A percentile compares a stretch with the other conserved stretches of the same genome.
phyloP scores from a whole-genome alignment of 305 asterid genomes.

The Euphrasia arctica region DNA sequence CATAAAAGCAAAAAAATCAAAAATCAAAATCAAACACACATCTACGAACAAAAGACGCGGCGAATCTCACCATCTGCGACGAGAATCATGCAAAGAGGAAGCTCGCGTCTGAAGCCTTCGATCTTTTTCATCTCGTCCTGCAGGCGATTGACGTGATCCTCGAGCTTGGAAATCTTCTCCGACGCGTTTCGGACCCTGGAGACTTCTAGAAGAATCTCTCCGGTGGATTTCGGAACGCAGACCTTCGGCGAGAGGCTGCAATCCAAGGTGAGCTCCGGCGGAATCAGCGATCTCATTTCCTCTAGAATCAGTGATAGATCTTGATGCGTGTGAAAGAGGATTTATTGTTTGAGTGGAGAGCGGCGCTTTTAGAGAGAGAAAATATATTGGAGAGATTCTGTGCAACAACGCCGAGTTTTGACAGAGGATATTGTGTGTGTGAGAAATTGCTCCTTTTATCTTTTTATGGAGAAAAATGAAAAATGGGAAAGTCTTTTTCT shows the following conservation, averaged over 20 bases:
- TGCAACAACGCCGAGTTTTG: constrained; percentile 37
- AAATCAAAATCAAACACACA: constrained; percentile 6
- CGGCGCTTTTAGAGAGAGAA: constrained; percentile 25
- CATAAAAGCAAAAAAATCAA: neutral
- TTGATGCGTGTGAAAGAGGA: neutral
- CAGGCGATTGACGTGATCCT: constrained; percentile 46
- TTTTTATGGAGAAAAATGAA: neutral
- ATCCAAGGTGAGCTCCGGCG: constrained; percentile 55
- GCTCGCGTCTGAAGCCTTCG: constrained; percentile 76
- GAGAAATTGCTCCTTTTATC: neutral
- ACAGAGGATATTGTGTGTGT: constrained; percentile 25
- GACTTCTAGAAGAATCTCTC: constrained; percentile 39
- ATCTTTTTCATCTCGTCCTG: constrained; percentile 83
- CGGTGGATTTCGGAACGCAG: constrained; percentile 40
- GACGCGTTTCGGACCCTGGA: constrained; percentile 36
- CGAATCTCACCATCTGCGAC: constrained; percentile 52
- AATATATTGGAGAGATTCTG: constrained; percentile 30
- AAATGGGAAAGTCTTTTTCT: constrained; percentile 29
- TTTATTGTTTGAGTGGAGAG: constrained; percentile 3
- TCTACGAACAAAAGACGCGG: neutral
- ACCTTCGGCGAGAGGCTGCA: constrained; percentile 26
- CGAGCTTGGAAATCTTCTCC: constrained; percentile 48
- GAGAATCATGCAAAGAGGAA: constrained; percentile 79
- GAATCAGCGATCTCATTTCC: constrained; percentile 51
- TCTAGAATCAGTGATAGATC: constrained; percentile 23